Conservation (phyloP, 2,329 filamentous ascomycete species). For the Diaporthe sp. region DNA sequence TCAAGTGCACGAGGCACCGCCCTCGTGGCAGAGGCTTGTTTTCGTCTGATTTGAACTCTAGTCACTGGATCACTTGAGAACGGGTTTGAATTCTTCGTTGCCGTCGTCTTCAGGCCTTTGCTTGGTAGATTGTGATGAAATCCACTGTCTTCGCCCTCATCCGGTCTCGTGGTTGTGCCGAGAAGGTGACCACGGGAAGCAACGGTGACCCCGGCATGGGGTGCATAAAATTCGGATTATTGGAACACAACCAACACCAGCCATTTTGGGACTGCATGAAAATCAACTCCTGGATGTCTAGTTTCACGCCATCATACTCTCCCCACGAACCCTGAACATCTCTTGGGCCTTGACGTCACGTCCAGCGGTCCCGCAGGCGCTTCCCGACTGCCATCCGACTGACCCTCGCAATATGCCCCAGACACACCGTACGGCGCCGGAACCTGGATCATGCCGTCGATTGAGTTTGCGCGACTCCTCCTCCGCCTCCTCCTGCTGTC, state of each 20-base stretch:
- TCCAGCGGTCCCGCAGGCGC: neutral
- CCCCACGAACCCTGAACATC: slow-evolving; percentile 10
- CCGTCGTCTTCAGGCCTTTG: neutral
- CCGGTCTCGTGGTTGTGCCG: slow-evolving; percentile 12
- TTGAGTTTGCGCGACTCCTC: slow-evolving; percentile 17
- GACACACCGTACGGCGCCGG: slow-evolving; percentile 4
- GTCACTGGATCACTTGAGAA: neutral
- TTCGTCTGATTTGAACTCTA: neutral
- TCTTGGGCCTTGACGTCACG: slow-evolving; percentile 25
- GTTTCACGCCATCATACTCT: slow-evolving; percentile 17
- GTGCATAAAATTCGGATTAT: slow-evolving; percentile 25
- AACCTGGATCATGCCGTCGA: slow-evolving; percentile 18
- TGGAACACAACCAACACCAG: slow-evolving; percentile 2
- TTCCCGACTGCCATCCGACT: slow-evolving; percentile 20
- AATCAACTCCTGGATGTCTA: slow-evolving; percentile 20
- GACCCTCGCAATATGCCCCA: slow-evolving; percentile 21
- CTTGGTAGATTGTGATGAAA: neutral
- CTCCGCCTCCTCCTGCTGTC: slow-evolving; percentile 13
- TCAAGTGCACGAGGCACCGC: neutral
- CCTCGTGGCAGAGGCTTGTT: slow-evolving; percentile 12
- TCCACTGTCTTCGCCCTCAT: neutral
- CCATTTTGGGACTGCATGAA: slow-evolving; percentile 27
- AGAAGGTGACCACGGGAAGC: neutral
- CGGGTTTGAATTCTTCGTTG: neutral
- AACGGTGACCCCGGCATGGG: slow-evolving; percentile 21